A percentile compares a stretch with the other conserved stretches of the same genome.
These are phyloP conservation scores for Solanum clarkiae DNA, from an alignment of 257 asterid species.

Conservation along the genomic window DNA sequence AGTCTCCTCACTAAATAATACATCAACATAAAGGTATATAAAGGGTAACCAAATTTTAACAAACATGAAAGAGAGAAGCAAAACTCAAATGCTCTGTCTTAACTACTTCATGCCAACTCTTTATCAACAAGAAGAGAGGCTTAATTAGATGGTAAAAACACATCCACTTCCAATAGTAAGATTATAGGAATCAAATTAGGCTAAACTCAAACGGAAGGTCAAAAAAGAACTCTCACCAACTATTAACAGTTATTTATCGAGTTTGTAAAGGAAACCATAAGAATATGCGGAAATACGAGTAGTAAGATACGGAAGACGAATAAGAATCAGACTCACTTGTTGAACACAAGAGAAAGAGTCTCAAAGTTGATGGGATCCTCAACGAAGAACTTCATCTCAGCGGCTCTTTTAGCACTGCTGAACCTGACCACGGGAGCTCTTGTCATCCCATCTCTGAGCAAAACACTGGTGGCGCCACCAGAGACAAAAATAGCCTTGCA, in stretches of 20 bases:
- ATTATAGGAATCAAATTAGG: too few species aligned
- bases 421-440: constrained; percentile 57
- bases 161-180: too few species aligned
- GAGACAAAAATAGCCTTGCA: constrained; percentile 40
- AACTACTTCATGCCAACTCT: neutral
- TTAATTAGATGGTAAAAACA: too few species aligned
- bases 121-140: neutral
- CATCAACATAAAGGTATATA: neutral
- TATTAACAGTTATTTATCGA: neutral
- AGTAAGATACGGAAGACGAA: neutral
- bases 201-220: too few species aligned
- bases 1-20: neutral
- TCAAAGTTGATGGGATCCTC: constrained; percentile 37
- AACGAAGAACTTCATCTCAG: constrained; percentile 37
- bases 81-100: neutral
- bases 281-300: neutral
- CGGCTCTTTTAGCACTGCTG: constrained; percentile 33
- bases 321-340: constrained; percentile 18
- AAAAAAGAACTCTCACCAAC: too few species aligned
- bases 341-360: constrained; percentile 32
- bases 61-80: neutral
- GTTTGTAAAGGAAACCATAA: neutral
- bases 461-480: constrained; percentile 35
- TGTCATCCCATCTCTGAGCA: constrained; percentile 44
- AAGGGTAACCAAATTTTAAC: neutral